Evolutionary conservation across 129 eudicot genomes (phyloP).

Genomic region (Gnaphalium uliginosum): DNA sequence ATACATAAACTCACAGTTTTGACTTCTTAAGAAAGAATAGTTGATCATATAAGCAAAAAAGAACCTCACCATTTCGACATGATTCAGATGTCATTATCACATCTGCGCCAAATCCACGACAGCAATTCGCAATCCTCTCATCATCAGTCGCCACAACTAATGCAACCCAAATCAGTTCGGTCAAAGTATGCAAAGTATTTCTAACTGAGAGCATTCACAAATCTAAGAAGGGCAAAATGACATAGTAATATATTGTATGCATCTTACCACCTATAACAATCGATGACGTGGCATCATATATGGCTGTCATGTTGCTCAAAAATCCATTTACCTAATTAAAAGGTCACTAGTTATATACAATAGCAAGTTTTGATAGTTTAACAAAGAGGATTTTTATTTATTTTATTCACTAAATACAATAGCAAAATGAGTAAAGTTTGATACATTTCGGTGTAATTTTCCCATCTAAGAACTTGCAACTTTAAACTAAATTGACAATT

Average conservation of each 20-base stretch:
- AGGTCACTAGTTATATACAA: background rate
- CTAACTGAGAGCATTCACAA: background rate
- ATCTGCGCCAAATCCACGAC: conserved; percentile 90
- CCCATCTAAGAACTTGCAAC: background rate
- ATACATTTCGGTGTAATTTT: background rate
- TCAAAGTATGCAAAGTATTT: background rate
- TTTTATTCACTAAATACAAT: background rate
- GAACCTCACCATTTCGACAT: conserved; percentile 65
- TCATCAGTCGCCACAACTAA: conserved; percentile 33
- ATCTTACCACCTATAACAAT: no score
- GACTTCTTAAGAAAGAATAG: background rate
- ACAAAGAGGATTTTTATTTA: background rate
- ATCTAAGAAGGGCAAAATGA: background rate
- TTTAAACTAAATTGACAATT: no score
- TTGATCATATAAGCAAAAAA: background rate
- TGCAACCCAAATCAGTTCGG: background rate
- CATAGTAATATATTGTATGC: background rate
- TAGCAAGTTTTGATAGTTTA: background rate
- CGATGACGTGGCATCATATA: background rate
- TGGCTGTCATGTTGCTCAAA: background rate
- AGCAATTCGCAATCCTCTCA: conserved; percentile 40
- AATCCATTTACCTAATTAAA: no score
- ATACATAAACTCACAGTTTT: background rate
- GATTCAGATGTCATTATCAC: conserved; percentile 90
- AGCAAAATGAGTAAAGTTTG: background rate